phyloP scores from a whole-genome alignment of 2,329 filamentous ascomycete species.

The Colletotrichum lindemuthianum region DNA sequence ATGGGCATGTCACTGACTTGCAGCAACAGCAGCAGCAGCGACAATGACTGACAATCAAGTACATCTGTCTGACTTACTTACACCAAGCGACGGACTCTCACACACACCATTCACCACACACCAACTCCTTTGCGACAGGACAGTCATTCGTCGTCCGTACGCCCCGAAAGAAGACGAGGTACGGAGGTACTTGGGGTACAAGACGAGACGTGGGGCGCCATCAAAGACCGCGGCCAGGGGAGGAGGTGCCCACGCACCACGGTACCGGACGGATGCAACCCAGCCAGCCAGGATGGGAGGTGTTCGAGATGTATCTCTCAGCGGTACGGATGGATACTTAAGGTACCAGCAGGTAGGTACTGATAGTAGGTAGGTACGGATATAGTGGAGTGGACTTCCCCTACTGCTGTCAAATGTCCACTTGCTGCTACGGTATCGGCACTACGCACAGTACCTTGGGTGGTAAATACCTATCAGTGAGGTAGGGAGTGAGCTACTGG shows the following conservation, averaged over 20 bases:
- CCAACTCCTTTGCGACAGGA: slow-evolving; percentile 3
- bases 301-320: slow-evolving; percentile 2
- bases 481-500: too few species aligned
- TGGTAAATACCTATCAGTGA: too few species aligned
- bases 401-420: too few species aligned
- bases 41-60: slow-evolving; percentile 11
- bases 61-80: slow-evolving; percentile 4
- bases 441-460: too few species aligned
- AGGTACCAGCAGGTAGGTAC: background rate
- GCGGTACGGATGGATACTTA: background rate
- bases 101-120: slow-evolving; percentile 14
- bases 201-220: slow-evolving; percentile 20
- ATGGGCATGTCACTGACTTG: slow-evolving; percentile 32
- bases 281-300: slow-evolving; percentile 16
- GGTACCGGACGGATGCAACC: slow-evolving; percentile 34
- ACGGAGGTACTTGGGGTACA: slow-evolving; percentile 27
- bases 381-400: too few species aligned
- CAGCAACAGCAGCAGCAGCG: background rate
- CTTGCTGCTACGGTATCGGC: too few species aligned
- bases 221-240: slow-evolving; percentile 18
- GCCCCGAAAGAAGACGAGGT: background rate
- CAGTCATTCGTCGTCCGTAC: too few species aligned
- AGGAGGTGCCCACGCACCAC: slow-evolving; percentile 28
- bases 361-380: too few species aligned
- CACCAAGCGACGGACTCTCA: slow-evolving; percentile 17